Evolutionary conservation across 305 asterid species (phyloP).

Genomic region (Caryopteris hybrid): DNA sequence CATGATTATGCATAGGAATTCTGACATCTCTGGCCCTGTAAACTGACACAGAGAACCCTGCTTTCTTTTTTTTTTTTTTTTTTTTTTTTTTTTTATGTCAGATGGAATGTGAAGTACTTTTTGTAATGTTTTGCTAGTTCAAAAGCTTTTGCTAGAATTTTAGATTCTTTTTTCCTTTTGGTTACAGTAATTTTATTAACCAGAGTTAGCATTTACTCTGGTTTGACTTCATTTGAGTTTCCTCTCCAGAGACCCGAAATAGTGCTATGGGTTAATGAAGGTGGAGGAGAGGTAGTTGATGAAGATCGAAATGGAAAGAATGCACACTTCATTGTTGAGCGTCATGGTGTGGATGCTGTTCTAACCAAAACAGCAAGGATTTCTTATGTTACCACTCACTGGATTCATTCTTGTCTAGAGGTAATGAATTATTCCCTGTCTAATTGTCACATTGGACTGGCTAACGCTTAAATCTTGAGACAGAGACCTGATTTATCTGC

Average conservation of each 20-base stretch:
- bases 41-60: conserved; percentile 5
- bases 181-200: conserved; percentile 4
- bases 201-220: conserved; percentile 11
- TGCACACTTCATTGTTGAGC: conserved; percentile 67
- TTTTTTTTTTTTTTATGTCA: too few species aligned
- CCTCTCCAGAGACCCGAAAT: conserved; percentile 73
- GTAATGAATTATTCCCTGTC: conserved; percentile 31
- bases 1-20: background rate
- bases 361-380: conserved; percentile 27
- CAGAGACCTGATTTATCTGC: conserved; percentile 11
- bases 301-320: conserved; percentile 41
- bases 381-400: conserved; percentile 73
- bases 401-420: conserved; percentile 86
- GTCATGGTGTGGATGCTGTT: conserved; percentile 59
- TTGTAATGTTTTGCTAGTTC: background rate
- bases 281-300: conserved; percentile 75
- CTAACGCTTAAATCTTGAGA: conserved; percentile 7
- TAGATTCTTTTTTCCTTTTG: background rate
- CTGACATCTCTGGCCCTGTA: conserved; percentile 1
- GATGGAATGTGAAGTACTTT: background rate
- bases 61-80: too few species aligned
- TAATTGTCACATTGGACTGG: conserved; percentile 9
- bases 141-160: background rate
- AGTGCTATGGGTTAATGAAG: conserved; percentile 71
- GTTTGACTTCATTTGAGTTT: conserved; percentile 15